These are phyloP conservation scores for Globisporangium cederbergense DNA, from an alignment of 352 stramenopile species.

Conservation along the genomic window DNA sequence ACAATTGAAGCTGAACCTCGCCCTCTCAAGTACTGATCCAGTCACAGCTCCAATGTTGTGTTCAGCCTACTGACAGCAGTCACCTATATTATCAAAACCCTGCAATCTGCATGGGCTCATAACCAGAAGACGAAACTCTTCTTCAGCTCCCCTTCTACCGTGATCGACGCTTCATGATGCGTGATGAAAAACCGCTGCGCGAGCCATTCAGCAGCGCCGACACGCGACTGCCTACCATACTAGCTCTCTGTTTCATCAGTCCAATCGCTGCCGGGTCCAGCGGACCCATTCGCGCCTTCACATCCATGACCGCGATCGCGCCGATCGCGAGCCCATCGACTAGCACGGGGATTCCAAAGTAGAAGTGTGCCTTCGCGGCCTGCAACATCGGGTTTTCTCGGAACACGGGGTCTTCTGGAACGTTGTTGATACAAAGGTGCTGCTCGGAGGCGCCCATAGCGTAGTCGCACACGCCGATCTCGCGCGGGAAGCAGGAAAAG, in stretches of 20 bases:
- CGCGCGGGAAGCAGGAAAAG: constrained; percentile 27
- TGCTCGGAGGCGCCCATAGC: constrained; percentile 16
- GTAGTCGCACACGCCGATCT: constrained; percentile 31
- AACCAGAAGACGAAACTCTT: neutral
- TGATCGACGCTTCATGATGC: constrained; percentile 9
- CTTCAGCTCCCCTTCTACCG: neutral
- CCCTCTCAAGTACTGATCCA: too few relatives aligned
- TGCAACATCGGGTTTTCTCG: constrained; percentile 27
- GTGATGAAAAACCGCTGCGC: neutral
- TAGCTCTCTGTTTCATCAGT: constrained; percentile 10
- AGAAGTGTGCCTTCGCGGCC: constrained; percentile 21
- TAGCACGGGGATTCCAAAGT: constrained; percentile 18
- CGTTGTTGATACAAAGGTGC: constrained; percentile 13
- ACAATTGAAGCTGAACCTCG: neutral
- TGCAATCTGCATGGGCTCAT: neutral
- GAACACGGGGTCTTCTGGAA: constrained; percentile 8
- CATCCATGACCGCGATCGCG: constrained; percentile 21
- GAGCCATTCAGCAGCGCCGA: neutral
- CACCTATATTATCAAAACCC: neutral
- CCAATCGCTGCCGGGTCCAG: neutral
- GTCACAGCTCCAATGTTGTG: too few relatives aligned
- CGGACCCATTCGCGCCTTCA: constrained; percentile 1
- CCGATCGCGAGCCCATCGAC: constrained; percentile 19
- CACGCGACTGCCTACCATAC: constrained; percentile 10
- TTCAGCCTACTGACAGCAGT: neutral